A percentile compares a stretch with the other conserved stretches of the same genome.
phyloP scores from a whole-genome alignment of 768 basidiomycete species.

The Coprinopsis cinerea region DNA sequence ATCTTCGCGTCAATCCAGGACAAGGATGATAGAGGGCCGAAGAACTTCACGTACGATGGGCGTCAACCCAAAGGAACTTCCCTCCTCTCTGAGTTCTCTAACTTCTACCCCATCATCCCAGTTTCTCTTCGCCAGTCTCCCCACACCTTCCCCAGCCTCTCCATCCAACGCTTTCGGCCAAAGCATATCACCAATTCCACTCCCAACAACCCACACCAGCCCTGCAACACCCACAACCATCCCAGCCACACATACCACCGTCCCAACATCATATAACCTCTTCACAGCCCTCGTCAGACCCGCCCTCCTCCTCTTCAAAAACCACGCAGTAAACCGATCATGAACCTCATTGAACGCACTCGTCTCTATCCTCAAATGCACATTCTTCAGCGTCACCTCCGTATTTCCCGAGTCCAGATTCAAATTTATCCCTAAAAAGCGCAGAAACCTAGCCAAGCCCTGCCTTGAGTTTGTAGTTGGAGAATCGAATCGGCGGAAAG shows the following conservation, averaged over 20 bases:
- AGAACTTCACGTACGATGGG: slow-evolving; percentile 2
- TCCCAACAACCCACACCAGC: slow-evolving; percentile 21
- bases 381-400: slow-evolving; percentile 11
- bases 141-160: not conserved
- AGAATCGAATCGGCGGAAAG: too few relatives aligned
- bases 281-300: slow-evolving; percentile 23
- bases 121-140: not conserved
- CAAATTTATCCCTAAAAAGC: too few relatives aligned
- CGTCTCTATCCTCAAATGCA: slow-evolving; percentile 42
- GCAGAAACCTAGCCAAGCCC: too few relatives aligned
- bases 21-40: not conserved
- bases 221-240: slow-evolving; percentile 26
- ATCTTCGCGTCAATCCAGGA: not conserved
- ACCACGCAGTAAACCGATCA: slow-evolving; percentile 31
- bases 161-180: not conserved
- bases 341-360: slow-evolving; percentile 44
- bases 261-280: slow-evolving; percentile 47
- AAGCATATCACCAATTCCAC: slow-evolving; percentile 19
- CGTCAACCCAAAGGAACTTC: not conserved
- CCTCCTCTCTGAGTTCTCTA: not conserved
- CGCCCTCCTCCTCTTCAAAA: slow-evolving; percentile 27
- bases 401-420: not conserved
- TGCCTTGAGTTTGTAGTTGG: too few relatives aligned
- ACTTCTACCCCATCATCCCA: not conserved
- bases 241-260: slow-evolving; percentile 38